Evolutionary conservation across 176 grass and related monocot species (phyloP).

Genomic region (Aegilops tauschii): DNA sequence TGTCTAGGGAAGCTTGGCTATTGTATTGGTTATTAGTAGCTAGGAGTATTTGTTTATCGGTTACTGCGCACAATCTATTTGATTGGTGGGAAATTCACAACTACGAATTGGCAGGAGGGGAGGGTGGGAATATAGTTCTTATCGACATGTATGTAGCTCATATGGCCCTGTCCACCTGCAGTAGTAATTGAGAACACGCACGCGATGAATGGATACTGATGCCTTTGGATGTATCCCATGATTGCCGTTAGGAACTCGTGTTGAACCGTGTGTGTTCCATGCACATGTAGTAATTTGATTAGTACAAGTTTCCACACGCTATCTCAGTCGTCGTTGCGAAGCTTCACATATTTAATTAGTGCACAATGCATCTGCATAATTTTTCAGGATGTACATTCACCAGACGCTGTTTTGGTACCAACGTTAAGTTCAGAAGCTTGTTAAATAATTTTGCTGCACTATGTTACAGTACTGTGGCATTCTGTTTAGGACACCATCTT

Average conservation of each 20-base stretch:
- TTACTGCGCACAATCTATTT: background rate
- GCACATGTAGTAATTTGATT: background rate
- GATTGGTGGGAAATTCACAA: background rate
- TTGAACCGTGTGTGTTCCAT: background rate
- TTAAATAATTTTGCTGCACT: constrained; percentile 3
- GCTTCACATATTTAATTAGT: background rate
- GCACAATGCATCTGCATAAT: background rate
- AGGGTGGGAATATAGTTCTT: background rate
- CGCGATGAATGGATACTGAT: background rate
- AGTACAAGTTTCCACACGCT: too few relatives aligned
- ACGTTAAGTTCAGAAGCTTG: background rate
- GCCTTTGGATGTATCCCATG: background rate
- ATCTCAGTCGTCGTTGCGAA: background rate
- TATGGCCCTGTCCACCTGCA: background rate
- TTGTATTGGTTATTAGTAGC: background rate
- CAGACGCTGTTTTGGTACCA: background rate
- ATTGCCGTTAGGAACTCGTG: background rate
- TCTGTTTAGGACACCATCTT: background rate
- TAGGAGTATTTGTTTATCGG: background rate
- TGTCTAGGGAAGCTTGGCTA: background rate
- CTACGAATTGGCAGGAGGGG: background rate
- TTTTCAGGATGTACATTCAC: background rate
- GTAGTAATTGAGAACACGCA: background rate
- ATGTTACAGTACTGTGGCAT: background rate
- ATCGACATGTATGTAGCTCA: background rate